Percentiles rank a stretch among this genome's conserved stretches.
Evolutionary conservation across 495 filamentous ascomycete genomes (phyloP).

Genomic region (Aspergillus leporis): DNA sequence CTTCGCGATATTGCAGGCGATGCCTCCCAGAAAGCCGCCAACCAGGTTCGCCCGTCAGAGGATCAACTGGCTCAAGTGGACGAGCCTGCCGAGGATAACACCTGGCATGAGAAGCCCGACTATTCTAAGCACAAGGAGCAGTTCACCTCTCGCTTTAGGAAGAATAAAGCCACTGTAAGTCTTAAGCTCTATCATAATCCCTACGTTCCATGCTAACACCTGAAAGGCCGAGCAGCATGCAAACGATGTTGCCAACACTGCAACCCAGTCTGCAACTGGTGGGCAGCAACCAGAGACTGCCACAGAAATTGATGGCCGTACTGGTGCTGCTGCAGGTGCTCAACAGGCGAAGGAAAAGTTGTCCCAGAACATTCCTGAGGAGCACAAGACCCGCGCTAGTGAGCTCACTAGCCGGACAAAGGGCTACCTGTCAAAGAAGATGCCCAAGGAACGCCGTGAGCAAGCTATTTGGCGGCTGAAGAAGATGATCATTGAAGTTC

Average conservation of each 20-base stretch:
- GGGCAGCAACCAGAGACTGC: conserved; percentile 43
- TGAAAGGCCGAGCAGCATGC: conserved; percentile 34
- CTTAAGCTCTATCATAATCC: not conserved
- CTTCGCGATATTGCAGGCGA: conserved; percentile 89
- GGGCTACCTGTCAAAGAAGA: conserved; percentile 76
- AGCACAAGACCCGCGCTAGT: conserved; percentile 25
- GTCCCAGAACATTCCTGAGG: conserved; percentile 49
- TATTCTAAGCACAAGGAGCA: conserved; percentile 61
- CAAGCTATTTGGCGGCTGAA: conserved; percentile 91
- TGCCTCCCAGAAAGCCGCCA: conserved; percentile 80
- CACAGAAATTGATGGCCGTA: conserved; percentile 54
- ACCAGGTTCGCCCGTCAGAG: conserved; percentile 71
- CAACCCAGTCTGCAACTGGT: conserved; percentile 50
- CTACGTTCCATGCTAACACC: conserved; percentile 12
- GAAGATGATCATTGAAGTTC: conserved; percentile 97
- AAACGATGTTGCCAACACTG: conserved; percentile 55
- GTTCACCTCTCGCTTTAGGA: conserved; percentile 66
- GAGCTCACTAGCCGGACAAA: conserved; percentile 51
- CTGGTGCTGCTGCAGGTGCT: conserved; percentile 49
- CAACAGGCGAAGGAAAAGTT: conserved; percentile 51
- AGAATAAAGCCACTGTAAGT: conserved; percentile 58
- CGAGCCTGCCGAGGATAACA: conserved; percentile 79
- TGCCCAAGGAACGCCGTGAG: conserved; percentile 92
- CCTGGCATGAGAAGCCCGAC: conserved; percentile 89
- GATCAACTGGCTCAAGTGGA: conserved; percentile 80